A percentile compares a stretch with the other conserved stretches of the same genome.
These are phyloP conservation scores for Candida sojae DNA, from an alignment of 1,139 yeast species.

Conservation along the genomic window DNA sequence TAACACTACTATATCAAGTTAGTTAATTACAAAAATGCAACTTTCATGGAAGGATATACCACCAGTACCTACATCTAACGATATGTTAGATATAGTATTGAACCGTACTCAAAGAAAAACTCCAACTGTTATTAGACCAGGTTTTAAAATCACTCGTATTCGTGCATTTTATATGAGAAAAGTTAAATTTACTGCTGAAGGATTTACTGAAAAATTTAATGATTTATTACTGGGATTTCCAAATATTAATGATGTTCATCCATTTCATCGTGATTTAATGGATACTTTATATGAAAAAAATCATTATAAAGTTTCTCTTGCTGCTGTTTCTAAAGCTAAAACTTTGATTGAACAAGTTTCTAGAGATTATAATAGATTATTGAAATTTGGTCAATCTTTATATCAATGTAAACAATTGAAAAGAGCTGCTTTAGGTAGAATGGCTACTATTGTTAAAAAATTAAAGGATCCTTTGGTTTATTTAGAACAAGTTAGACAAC, in stretches of 20 bases:
- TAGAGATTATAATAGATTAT: slow-evolving; percentile 88
- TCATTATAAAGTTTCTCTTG: slow-evolving; percentile 96
- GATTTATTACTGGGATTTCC: slow-evolving; percentile 90
- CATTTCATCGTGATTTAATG: slow-evolving; percentile 96
- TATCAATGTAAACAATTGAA: slow-evolving; percentile 98
- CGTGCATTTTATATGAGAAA: slow-evolving; percentile 98
- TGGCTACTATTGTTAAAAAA: slow-evolving; percentile 96
- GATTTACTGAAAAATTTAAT: slow-evolving; percentile 87
- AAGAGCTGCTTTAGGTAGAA: slow-evolving; percentile 98
- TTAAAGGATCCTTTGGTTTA: slow-evolving; percentile 91
- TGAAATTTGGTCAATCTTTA: slow-evolving; percentile 95
- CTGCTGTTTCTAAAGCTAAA: slow-evolving; percentile 92
- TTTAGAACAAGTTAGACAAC: slow-evolving; percentile 98
- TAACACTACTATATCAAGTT: background rate
- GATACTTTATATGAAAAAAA: slow-evolving; percentile 97
- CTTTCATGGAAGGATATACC: slow-evolving; percentile 98
- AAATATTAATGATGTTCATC: slow-evolving; percentile 95
- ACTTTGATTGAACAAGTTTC: slow-evolving; percentile 93
- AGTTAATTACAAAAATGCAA: slow-evolving; percentile 58
- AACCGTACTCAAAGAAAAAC: slow-evolving; percentile 98
- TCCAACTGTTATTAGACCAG: slow-evolving; percentile 96
- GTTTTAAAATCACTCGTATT: slow-evolving; percentile 94
- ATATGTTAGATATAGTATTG: slow-evolving; percentile 92
- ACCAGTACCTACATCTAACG: slow-evolving; percentile 88
- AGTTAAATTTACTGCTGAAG: slow-evolving; percentile 93